Evolutionary conservation across 805 yeast species (phyloP), one percentile per base, ranked within the genome.

Genomic region (Lipomyces starkeyi): DNA sequence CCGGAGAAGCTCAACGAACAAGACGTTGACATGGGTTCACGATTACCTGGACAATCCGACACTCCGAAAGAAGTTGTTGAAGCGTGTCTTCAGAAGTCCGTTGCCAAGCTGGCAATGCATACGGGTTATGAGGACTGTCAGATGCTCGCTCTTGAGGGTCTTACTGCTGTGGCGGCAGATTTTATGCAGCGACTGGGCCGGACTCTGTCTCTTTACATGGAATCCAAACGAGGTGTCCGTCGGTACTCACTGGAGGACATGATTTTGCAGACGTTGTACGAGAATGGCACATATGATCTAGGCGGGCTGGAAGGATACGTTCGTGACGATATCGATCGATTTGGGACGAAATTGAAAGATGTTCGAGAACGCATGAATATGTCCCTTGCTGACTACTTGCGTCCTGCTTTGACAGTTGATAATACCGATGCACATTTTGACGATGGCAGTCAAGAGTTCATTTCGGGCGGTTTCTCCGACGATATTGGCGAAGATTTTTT

Each of bases 401-500:
- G 97, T 66, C 99, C 99, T 0, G 86, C 87, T 0, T 71, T 85
- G 34, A 71, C 76, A 20, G 78, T 76, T 40, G 65, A 68, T 27
- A 76, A 75, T 57, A 92, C 89, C 68, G 98, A 93, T 75, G 84
- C 85, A 63, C 90, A 87, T 71, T 95, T 95, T 78, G 87, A 82
- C 52, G 99, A 96, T 76, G 91, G 92, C 74, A 90, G 97, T 74
- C 98, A 95, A 71, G 97, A 94, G 78, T 95, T 93, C 76, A 80
- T 94, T 72, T 90, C 95, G 37, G 99, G 99, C 66, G 98, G 93
- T 75, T 95, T 95, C 77, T 90, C 97, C 0, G 89, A 86, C 74
- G 97, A 93, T 69, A 81, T 95, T 52, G 99, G 98, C 6, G 99
- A 94, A 74, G 99, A 95, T 80, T 95, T 93, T 84, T 96, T 96